Conservation (phyloP, 1,139 yeast species). For the Saccharomyces hybrid region DNA sequence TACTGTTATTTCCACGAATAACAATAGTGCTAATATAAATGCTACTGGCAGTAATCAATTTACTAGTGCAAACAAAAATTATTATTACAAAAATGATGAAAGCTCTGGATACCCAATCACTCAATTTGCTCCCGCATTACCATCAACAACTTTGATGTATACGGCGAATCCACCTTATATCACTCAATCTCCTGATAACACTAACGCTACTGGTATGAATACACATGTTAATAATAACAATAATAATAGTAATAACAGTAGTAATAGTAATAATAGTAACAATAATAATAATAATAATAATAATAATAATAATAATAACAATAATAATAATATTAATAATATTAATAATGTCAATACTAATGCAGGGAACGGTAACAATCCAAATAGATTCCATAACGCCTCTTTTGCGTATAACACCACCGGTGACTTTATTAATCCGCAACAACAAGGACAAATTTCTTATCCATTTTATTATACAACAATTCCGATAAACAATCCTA, state of each 20-base stretch:
- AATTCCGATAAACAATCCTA: background rate
- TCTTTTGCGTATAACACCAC: background rate
- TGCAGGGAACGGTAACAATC: background rate
- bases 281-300: background rate
- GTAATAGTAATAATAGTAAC: background rate
- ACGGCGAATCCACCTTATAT: background rate
- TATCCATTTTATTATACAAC: background rate
- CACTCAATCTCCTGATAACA: background rate
- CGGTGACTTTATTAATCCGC: background rate
- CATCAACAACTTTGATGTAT: background rate
- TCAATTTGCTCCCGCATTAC: background rate
- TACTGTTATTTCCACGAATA: background rate
- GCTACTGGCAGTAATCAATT: slow-evolving; percentile 1
- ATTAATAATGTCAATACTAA: background rate
- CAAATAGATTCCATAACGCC: background rate
- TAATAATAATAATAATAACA: background rate
- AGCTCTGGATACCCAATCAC: slow-evolving; percentile 2
- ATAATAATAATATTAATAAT: slow-evolving; percentile 1
- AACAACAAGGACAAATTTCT: background rate
- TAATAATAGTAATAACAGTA: background rate
- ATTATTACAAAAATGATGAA: slow-evolving; percentile 2
- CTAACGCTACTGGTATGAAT: background rate
- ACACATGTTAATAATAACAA: background rate
- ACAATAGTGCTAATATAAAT: background rate
- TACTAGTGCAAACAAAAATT: background rate